phyloP scores from a whole-genome alignment of 2,329 filamentous ascomycete species.

The Phialemonium atrogriseum region DNA sequence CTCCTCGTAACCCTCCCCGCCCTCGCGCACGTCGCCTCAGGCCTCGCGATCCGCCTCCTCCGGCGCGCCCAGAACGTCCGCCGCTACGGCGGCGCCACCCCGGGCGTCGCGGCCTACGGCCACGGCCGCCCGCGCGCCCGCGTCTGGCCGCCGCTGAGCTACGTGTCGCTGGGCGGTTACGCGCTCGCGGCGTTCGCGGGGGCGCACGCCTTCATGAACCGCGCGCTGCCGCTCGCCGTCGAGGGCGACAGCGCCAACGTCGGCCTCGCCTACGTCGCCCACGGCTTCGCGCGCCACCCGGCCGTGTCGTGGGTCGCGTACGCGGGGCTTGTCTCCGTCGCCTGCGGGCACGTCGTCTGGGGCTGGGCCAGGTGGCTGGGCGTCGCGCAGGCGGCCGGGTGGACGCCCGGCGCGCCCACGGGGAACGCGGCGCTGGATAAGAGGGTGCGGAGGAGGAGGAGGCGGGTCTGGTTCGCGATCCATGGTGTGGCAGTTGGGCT shows the following conservation, averaged over 20 bases:
- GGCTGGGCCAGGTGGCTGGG: constrained; percentile 78
- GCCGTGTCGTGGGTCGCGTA: constrained; percentile 62
- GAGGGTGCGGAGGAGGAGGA: constrained; percentile 32
- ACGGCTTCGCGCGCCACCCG: constrained; percentile 72
- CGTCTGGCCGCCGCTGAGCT: constrained; percentile 62
- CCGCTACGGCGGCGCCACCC: constrained; percentile 66
- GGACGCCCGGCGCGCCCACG: constrained; percentile 30
- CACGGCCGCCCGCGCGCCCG: constrained; percentile 22
- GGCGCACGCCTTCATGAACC: constrained; percentile 68
- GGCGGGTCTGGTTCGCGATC: constrained; percentile 61
- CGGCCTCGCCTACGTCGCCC: constrained; percentile 72
- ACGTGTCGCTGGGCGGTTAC: constrained; percentile 68
- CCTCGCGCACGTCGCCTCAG: constrained; percentile 66
- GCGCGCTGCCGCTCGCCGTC: constrained; percentile 63
- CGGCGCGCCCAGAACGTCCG: constrained; percentile 62
- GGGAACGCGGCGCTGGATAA: constrained; percentile 36
- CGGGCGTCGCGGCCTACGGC: constrained; percentile 33
- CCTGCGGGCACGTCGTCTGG: constrained; percentile 73
- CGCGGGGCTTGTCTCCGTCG: constrained; percentile 54
- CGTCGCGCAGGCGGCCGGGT: constrained; percentile 48
- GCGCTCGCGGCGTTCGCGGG: constrained; percentile 54
- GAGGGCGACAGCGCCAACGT: constrained; percentile 85
- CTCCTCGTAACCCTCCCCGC: constrained; percentile 71
- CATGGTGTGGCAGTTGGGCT: constrained; percentile 54
- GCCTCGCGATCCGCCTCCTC: constrained; percentile 67